These are phyloP conservation scores for Panicum hallii DNA, from an alignment of 202 grass and related monocot genomes.

Conservation along the genomic window DNA sequence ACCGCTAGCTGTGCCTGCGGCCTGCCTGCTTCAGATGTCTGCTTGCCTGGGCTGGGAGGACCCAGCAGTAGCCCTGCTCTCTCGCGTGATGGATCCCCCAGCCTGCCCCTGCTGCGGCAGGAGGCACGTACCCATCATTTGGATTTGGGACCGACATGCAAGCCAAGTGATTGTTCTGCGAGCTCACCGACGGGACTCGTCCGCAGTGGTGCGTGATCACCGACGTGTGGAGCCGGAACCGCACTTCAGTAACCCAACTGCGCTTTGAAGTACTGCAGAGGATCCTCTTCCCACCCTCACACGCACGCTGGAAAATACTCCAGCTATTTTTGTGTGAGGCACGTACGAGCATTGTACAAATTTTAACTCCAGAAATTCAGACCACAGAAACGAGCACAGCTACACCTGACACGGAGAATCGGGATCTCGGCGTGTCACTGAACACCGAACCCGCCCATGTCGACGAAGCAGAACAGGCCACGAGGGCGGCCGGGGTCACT, in stretches of 20 bases:
- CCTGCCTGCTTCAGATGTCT: not conserved
- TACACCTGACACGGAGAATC: slow-evolving; percentile 46
- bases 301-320: not conserved
- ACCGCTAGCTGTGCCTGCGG: not conserved
- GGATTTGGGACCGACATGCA: not conserved
- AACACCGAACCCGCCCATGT: slow-evolving; percentile 19
- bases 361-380: not conserved
- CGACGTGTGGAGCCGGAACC: too few relatives aligned
- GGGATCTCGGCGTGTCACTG: slow-evolving; percentile 44
- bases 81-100: not conserved
- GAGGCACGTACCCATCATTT: not conserved
- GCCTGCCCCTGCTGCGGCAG: not conserved
- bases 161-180: too few relatives aligned
- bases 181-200: too few relatives aligned
- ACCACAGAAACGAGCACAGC: slow-evolving; percentile 12
- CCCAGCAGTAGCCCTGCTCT: not conserved
- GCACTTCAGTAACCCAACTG: too few relatives aligned
- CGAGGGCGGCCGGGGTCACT: slow-evolving; percentile 5
- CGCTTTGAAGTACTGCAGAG: too few relatives aligned
- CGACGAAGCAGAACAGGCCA: slow-evolving; percentile 7
- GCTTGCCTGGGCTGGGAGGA: not conserved
- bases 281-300: too few relatives aligned
- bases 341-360: too few relatives aligned
- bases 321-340: too few relatives aligned
- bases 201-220: too few relatives aligned